phyloP scores from a whole-genome alignment of 805 yeast species.

The Starmerella bacillaris region DNA sequence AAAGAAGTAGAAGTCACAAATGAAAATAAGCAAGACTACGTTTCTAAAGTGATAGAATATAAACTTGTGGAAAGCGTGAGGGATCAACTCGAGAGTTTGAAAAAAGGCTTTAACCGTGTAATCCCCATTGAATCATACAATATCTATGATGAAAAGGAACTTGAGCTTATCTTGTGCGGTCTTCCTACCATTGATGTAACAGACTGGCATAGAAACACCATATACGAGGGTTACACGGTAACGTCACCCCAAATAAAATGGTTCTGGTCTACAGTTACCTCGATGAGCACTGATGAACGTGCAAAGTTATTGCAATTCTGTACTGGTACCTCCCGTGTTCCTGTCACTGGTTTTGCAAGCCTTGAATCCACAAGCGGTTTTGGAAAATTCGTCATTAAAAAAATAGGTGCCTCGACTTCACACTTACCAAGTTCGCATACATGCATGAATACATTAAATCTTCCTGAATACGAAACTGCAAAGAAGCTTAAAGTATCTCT shows the following conservation, averaged over 20 bases:
- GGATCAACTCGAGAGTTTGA: constrained; percentile 72
- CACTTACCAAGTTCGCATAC: constrained; percentile 92
- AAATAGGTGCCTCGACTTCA: constrained; percentile 71
- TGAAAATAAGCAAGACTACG: constrained; percentile 78
- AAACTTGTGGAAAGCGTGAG: constrained; percentile 64
- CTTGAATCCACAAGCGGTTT: constrained; percentile 75
- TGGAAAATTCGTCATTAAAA: constrained; percentile 71
- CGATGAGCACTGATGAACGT: constrained; percentile 83
- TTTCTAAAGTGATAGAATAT: constrained; percentile 68
- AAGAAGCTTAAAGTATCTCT: constrained; percentile 68
- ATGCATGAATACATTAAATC: constrained; percentile 84
- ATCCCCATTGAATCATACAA: constrained; percentile 68
- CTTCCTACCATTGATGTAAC: constrained; percentile 89
- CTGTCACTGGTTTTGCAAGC: constrained; percentile 81
- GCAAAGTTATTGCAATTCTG: constrained; percentile 90
- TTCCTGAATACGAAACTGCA: constrained; percentile 83
- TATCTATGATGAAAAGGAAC: constrained; percentile 86
- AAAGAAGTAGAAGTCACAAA: constrained; percentile 73
- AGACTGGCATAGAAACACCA: constrained; percentile 84
- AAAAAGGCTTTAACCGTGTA: constrained; percentile 72
- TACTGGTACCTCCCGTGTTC: constrained; percentile 94
- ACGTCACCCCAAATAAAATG: constrained; percentile 78
- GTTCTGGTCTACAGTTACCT: constrained; percentile 95
- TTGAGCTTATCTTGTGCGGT: constrained; percentile 83
- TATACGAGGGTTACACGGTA: constrained; percentile 60